phyloP scores from a whole-genome alignment of 495 filamentous ascomycete genomes.

The Evernia prunastri region DNA sequence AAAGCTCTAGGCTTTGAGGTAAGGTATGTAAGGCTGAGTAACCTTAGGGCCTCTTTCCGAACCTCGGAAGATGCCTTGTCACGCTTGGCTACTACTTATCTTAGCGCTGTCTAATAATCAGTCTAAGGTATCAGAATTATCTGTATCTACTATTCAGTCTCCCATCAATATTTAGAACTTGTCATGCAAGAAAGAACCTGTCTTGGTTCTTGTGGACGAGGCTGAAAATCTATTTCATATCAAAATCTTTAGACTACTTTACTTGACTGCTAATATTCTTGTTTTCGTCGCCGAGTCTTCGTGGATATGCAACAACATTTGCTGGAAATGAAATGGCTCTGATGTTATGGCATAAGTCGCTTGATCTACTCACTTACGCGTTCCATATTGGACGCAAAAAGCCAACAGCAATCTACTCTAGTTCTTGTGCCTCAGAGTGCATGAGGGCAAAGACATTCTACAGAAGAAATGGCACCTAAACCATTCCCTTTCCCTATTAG shows the following conservation, averaged over 20 bases:
- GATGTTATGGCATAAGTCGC: not conserved
- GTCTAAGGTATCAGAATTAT: too few relatives aligned
- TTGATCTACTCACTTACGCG: not conserved
- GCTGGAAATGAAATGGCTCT: not conserved
- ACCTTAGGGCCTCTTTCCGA: not conserved
- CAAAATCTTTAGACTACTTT: not conserved
- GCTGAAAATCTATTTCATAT: not conserved
- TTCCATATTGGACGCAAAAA: not conserved
- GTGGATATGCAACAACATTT: not conserved
- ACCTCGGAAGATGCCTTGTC: not conserved
- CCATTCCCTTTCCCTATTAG: constrained; percentile 43
- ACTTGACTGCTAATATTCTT: not conserved
- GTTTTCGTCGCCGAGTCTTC: not conserved
- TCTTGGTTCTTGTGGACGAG: not conserved
- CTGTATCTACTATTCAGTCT: too few relatives aligned
- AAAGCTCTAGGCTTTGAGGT: too few relatives aligned
- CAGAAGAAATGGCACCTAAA: constrained; percentile 24
- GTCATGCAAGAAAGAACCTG: too few relatives aligned
- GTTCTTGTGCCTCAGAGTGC: not conserved
- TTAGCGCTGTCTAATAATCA: too few relatives aligned
- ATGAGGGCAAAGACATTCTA: not conserved
- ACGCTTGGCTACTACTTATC: too few relatives aligned
- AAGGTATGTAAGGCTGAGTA: constrained; percentile 1
- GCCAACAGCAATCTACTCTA: not conserved
- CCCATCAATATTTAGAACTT: too few relatives aligned